Percentiles rank a stretch among this genome's conserved stretches.
phyloP scores from a whole-genome alignment of 345 rosid genomes.

The Kernera saxatilis region DNA sequence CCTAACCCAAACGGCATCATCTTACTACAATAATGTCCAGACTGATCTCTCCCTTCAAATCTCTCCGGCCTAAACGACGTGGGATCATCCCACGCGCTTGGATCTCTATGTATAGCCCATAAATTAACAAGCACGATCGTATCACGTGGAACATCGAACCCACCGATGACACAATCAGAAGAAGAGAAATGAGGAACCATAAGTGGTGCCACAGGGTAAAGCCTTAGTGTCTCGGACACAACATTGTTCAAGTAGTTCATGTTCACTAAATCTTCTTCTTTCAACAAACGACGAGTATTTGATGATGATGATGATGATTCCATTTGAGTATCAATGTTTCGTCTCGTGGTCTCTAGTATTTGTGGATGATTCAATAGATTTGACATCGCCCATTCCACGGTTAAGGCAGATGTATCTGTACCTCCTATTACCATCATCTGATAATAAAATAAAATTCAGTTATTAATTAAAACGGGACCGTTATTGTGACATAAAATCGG shows the following conservation, averaged over 20 bases:
- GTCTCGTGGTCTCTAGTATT: slow-evolving; percentile 17
- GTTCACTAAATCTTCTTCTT: slow-evolving; percentile 29
- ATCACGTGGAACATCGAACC: slow-evolving; percentile 34
- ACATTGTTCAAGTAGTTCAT: slow-evolving; percentile 27
- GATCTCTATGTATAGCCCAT: slow-evolving; percentile 49
- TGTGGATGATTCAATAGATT: slow-evolving; percentile 24
- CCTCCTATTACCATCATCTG: slow-evolving; percentile 41
- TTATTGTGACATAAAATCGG: neutral
- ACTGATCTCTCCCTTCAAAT: slow-evolving; percentile 21
- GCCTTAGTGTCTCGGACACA: slow-evolving; percentile 41
- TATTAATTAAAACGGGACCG: neutral
- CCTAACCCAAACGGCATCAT: slow-evolving; percentile 47
- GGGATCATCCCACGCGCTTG: slow-evolving; percentile 38
- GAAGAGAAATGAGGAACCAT: slow-evolving; percentile 41
- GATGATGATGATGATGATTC: neutral
- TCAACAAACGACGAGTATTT: slow-evolving; percentile 8
- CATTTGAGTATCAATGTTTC: slow-evolving; percentile 13
- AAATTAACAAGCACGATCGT: slow-evolving; percentile 34
- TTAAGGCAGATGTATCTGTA: slow-evolving; percentile 28
- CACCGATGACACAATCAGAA: slow-evolving; percentile 38
- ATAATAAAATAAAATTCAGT: neutral
- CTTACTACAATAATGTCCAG: slow-evolving; percentile 6
- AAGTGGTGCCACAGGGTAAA: slow-evolving; percentile 39
- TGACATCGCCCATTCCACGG: slow-evolving; percentile 33
- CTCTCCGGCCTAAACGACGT: slow-evolving; percentile 42